These are phyloP conservation scores for Silene coronaria DNA, from an alignment of 179 eudicot species.

Conservation along the genomic window DNA sequence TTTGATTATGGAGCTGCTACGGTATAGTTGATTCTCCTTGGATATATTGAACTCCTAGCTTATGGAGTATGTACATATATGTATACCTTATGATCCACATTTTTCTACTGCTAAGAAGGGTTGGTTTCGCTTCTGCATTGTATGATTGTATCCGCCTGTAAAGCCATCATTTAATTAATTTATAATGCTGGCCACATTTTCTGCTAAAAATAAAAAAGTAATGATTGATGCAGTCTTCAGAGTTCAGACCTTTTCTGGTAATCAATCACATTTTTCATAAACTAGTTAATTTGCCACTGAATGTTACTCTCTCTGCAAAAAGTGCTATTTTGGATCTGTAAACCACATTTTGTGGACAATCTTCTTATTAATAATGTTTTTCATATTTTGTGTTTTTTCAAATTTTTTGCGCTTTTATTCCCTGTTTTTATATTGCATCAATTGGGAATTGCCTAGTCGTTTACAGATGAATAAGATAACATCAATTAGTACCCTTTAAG, in stretches of 20 bases:
- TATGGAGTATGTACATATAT: background rate
- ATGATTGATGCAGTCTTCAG: no score
- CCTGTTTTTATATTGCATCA: background rate
- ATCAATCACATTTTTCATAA: no score
- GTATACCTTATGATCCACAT: background rate
- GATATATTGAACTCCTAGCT: background rate
- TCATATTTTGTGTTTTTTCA: background rate
- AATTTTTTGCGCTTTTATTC: background rate
- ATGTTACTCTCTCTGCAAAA: background rate
- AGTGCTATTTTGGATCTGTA: background rate
- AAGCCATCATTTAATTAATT: background rate
- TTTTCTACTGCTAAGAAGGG: background rate
- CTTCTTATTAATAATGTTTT: background rate
- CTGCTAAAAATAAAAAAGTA: no score
- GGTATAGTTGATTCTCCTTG: conserved; percentile 39
- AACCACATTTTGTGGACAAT: background rate
- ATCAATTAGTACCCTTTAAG: no score
- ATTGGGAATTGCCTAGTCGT: no score
- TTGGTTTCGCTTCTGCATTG: background rate
- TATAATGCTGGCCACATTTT: background rate
- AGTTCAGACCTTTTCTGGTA: no score
- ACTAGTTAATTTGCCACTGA: background rate
- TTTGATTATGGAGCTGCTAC: conserved; percentile 70
- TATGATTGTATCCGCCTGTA: background rate
- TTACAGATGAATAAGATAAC: no score